Evolutionary conservation across 495 filamentous ascomycete species (phyloP), one percentile per base, ranked within the genome.

Genomic region (Neurospora intermedia): DNA sequence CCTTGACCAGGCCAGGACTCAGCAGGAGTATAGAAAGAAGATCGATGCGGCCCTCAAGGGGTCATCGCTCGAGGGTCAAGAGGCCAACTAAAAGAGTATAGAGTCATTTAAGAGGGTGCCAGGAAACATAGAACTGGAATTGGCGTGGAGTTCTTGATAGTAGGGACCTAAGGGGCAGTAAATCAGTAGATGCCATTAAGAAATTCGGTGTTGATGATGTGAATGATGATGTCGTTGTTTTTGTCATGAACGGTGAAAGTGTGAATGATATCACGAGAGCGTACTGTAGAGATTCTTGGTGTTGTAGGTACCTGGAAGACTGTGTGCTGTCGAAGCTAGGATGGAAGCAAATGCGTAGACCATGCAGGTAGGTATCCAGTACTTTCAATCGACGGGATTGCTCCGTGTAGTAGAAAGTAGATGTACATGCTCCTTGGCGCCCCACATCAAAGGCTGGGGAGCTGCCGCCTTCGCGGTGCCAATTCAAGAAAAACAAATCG

Each of bases 1-100:
- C 82, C 80, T 94, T 66, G 91, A 94, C 75, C 91, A 93, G 81
- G 92, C 90, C 77, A 85, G 88, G 70, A 91, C 89, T 66, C 93
- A 96, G 81, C 89, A 89, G 79, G 85, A 86, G 69, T 96, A 94
- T 76, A 85, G 93, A 69, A 84, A 84, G 77, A 86, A 86, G 76
- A 85, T 96, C 35, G 89, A 96, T 78, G 83, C 88, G 18, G 90
- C 89, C 27, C 78, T 89, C 69, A 80, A 80, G 70, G 85, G 84
- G 39, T 91, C 74, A 4, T 41, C 73, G 43, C 69, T 79, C 7
- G 75, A 75, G 59, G 70, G 31, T 3, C 54, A 62, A 62, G 54
- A 62, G 54, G 54, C 54, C 54, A 62, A 62, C 23, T 62, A 62
- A 13, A 72, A 18, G 18, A 35, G 27, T 39, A 62, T 1, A 35